phyloP scores from a whole-genome alignment of 257 asterid species.

The Datura wrightii region DNA sequence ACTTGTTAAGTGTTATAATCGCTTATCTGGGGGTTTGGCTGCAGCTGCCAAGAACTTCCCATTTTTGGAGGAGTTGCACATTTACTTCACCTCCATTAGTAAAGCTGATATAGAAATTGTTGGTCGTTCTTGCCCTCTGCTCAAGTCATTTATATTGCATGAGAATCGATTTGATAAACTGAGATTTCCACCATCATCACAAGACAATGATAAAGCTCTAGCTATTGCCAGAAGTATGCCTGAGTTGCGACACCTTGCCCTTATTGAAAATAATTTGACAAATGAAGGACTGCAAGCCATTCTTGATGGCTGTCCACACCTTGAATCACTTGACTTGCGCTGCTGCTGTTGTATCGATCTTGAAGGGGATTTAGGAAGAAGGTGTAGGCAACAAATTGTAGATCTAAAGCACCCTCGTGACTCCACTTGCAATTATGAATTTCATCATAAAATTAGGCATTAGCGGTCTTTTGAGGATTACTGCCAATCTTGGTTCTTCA shows the following conservation, averaged over 20 bases:
- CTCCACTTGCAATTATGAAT: background rate
- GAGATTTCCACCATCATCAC: constrained; percentile 14
- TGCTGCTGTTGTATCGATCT: constrained; percentile 41
- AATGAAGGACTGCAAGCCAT: constrained; percentile 48
- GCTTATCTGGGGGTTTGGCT: constrained; percentile 36
- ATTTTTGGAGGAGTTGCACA: constrained; percentile 50
- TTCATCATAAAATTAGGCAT: background rate
- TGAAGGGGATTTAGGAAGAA: constrained; percentile 36
- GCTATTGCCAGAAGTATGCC: constrained; percentile 56
- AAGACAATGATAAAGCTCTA: constrained; percentile 35
- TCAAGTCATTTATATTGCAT: constrained; percentile 42
- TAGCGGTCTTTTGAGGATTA: background rate
- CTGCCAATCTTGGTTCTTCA: background rate
- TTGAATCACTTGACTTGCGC: constrained; percentile 57
- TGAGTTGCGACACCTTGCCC: constrained; percentile 47
- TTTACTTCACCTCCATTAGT: constrained; percentile 38
- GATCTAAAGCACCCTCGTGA: constrained; percentile 20
- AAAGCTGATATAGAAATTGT: constrained; percentile 39
- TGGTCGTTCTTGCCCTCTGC: constrained; percentile 49
- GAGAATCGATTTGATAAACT: constrained; percentile 7
- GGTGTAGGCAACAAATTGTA: background rate
- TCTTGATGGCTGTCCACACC: constrained; percentile 54
- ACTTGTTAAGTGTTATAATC: background rate
- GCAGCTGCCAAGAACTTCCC: constrained; percentile 43
- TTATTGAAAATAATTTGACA: constrained; percentile 38